phyloP scores from a whole-genome alignment of 495 filamentous ascomycete genomes.

The Xylaria cubensis region DNA sequence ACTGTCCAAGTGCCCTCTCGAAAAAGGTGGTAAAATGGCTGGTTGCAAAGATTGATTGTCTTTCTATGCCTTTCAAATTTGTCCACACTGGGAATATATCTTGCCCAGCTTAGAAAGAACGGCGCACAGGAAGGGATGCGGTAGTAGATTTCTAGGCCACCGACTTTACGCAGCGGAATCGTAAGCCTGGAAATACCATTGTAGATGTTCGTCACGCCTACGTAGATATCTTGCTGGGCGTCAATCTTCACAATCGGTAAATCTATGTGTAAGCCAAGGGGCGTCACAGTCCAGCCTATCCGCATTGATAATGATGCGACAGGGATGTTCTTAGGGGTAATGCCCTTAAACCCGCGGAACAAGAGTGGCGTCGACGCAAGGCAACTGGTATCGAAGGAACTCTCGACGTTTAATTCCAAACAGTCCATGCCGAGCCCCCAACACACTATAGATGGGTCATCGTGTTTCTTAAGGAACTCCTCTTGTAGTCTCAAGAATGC shows the following conservation, averaged over 20 bases:
- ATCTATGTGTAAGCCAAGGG: neutral
- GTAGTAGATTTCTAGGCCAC: neutral
- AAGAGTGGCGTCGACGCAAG: neutral
- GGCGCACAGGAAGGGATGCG: neutral
- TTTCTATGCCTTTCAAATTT: neutral
- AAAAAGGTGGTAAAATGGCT: no score
- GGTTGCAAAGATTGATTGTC: neutral
- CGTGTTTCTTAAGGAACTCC: conserved; percentile 26
- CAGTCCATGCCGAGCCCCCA: neutral
- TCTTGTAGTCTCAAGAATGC: conserved; percentile 32
- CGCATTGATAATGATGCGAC: neutral
- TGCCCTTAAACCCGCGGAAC: neutral
- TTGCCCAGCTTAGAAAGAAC: neutral
- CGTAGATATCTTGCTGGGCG: neutral
- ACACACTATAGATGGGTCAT: neutral
- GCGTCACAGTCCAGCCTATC: neutral
- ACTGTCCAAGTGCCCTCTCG: no score
- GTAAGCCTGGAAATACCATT: no score
- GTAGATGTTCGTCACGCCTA: neutral
- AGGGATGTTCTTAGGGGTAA: neutral
- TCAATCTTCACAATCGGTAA: neutral
- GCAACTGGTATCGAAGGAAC: neutral
- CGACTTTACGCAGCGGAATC: neutral
- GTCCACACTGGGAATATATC: no score
- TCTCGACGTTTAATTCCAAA: neutral